Evolutionary conservation across 495 filamentous ascomycete genomes (phyloP), one percentile per base, ranked within the genome.

Genomic region (Aspergillus sclerotiicarbonarius): DNA sequence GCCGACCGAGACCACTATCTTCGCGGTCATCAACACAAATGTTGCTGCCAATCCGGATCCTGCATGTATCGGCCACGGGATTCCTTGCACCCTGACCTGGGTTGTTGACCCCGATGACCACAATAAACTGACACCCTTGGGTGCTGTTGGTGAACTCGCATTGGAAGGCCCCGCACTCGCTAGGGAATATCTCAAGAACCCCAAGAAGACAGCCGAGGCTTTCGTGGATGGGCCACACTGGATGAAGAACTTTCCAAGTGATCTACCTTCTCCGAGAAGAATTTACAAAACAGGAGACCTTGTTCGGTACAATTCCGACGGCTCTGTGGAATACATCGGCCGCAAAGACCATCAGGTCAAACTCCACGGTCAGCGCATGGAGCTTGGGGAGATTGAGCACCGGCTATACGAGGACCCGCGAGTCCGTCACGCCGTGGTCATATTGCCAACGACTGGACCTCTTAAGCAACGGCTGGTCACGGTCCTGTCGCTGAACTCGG

Each of bases 281-380:
- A 74, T 75, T 21, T 82, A 82, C 66, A 71, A 74, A 58, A 79
- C 81, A 15, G 80, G 80, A 15, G 78, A 82, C 60, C 71, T 84
- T 15, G 80, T 74, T 16, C 74, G 73, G 35, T 85, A 84, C 64
- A 78, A 78, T 52, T 65, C 72, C 3, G 79, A 84, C 59, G 82
- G 83, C 2, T 76, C 74, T 0, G 67, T 86, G 20, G 63, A 69
- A 31, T 80, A 73, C 57, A 67, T 88, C 13, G 84, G 85, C 31
- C 80, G 87, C 6, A 84, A 84, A 53, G 87, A 89, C 53, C 77
- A 83, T 50, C 85, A 88, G 62, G 82, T 87, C 21, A 89, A 89
- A 62, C 66, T 89, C 0, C 78, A 82, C n/a, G 87, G 87, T 6
- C 86, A 88, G 57, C 76, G 87, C 13, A 83, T 89, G 65, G 87